A percentile compares a stretch with the other conserved stretches of the same genome.
Evolutionary conservation across 2,329 filamentous ascomycete genomes (phyloP).

Genomic region (Penicillium sp.): DNA sequence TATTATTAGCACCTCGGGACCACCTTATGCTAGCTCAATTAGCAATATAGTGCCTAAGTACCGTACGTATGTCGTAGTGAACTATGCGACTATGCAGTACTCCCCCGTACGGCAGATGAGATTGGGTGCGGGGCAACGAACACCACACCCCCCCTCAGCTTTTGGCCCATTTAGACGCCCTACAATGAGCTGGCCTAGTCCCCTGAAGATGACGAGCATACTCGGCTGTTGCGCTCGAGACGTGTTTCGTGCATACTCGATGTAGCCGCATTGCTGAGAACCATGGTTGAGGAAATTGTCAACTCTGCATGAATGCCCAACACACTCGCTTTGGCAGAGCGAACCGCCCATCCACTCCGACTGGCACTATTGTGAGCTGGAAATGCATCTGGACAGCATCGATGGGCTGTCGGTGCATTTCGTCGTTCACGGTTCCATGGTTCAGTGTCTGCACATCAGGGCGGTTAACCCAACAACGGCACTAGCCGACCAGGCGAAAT

Average conservation of each 20-base stretch:
- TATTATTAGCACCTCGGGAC: not conserved
- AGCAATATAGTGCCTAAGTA: not conserved
- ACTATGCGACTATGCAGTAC: constrained; percentile 5
- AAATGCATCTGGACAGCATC: not conserved
- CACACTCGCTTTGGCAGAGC: constrained; percentile 29
- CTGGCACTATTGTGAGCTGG: not conserved
- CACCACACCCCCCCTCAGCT: not conserved
- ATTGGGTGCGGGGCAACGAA: constrained; percentile 8
- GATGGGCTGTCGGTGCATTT: constrained; percentile 3
- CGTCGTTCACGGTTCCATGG: not conserved
- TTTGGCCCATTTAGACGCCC: constrained; percentile 1
- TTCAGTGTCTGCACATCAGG: constrained; percentile 4
- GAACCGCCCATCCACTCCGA: constrained; percentile 28
- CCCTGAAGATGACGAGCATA: constrained; percentile 1
- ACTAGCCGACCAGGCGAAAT: constrained; percentile 5
- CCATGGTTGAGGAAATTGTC: constrained; percentile 23
- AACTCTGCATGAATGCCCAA: constrained; percentile 48
- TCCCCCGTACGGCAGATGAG: constrained; percentile 1
- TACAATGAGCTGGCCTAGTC: constrained; percentile 8
- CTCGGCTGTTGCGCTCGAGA: constrained; percentile 8
- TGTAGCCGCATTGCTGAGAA: constrained; percentile 25
- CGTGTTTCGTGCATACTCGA: constrained; percentile 15
- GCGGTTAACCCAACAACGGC: constrained; percentile 6
- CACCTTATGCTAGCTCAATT: not conserved
- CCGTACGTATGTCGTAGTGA: constrained; percentile 1